A percentile compares a stretch with the other conserved stretches of the same genome.
These are phyloP conservation scores for Myxozyma neglecta DNA, from an alignment of 805 yeast genomes.

Conservation along the genomic window DNA sequence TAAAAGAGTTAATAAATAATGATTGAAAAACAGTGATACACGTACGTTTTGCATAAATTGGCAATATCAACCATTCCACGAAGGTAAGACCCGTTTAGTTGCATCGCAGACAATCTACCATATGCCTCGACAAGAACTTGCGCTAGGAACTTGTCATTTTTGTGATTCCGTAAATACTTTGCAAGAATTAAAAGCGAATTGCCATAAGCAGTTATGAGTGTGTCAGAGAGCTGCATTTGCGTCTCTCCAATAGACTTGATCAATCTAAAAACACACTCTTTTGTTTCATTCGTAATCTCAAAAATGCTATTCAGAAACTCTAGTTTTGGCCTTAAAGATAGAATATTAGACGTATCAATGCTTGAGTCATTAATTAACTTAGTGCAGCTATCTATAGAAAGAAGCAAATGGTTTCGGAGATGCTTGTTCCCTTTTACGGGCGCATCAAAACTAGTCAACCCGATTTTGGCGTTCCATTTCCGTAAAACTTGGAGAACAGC, in stretches of 20 bases:
- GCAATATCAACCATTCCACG: conserved; percentile 13
- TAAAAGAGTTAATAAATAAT: background rate
- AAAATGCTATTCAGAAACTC: conserved; percentile 9
- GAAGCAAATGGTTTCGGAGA: background rate
- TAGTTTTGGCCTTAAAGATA: conserved; percentile 2
- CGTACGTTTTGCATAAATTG: conserved; percentile 27
- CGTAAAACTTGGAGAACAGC: conserved; percentile 7
- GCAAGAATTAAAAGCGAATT: conserved; percentile 7
- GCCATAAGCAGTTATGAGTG: conserved; percentile 5
- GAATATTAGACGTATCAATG: background rate
- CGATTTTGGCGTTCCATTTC: background rate
- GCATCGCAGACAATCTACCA: background rate
- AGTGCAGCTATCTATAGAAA: background rate
- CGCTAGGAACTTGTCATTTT: background rate
- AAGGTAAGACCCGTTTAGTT: background rate
- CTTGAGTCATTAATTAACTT: background rate
- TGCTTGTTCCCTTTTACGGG: conserved; percentile 13
- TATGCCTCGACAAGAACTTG: background rate
- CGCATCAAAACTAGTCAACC: background rate
- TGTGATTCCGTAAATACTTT: background rate
- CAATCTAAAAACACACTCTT: background rate
- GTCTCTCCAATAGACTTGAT: background rate
- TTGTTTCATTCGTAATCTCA: background rate
- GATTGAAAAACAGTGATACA: background rate
- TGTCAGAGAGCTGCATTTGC: background rate